phyloP scores from a whole-genome alignment of 352 stramenopile genomes.

The Phytopythium ostracodes region DNA sequence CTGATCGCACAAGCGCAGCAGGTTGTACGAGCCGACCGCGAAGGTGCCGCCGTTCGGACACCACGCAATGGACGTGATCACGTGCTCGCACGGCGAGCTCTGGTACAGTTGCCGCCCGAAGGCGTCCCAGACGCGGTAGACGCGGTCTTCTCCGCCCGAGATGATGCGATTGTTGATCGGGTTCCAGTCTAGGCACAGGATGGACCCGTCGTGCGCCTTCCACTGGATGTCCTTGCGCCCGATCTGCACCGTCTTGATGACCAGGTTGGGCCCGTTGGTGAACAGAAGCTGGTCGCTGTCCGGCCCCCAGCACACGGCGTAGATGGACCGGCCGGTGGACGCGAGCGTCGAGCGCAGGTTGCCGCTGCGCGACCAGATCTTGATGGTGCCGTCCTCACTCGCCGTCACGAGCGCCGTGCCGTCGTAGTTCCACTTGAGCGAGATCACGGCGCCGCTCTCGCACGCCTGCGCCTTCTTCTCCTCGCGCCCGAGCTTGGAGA shows the following conservation, averaged over 20 bases:
- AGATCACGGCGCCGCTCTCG: slow-evolving; percentile 81
- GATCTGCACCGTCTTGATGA: slow-evolving; percentile 91
- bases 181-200: slow-evolving; percentile 93
- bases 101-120: slow-evolving; percentile 91
- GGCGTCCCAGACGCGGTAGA: slow-evolving; percentile 91
- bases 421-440: slow-evolving; percentile 92
- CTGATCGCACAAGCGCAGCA: slow-evolving; percentile 91
- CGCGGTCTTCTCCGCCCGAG: slow-evolving; percentile 90
- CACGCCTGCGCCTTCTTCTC: slow-evolving; percentile 90
- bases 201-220: slow-evolving; percentile 89
- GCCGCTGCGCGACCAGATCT: slow-evolving; percentile 88
- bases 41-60: slow-evolving; percentile 89
- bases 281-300: slow-evolving; percentile 91
- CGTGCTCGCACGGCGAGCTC: slow-evolving; percentile 75
- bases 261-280: slow-evolving; percentile 80
- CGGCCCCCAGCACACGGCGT: slow-evolving; percentile 89
- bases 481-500: slow-evolving; percentile 87
- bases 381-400: slow-evolving; percentile 92
- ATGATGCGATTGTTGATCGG: slow-evolving; percentile 90
- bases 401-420: slow-evolving; percentile 87
- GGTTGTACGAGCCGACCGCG: slow-evolving; percentile 90
- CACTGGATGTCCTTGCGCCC: slow-evolving; percentile 86
- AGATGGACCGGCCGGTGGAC: slow-evolving; percentile 76
- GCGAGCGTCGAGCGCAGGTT: slow-evolving; percentile 87
- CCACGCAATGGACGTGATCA: slow-evolving; percentile 91